Evolutionary conservation across 352 stramenopile genomes (phyloP).

Genomic region (Phytophthora litchii): DNA sequence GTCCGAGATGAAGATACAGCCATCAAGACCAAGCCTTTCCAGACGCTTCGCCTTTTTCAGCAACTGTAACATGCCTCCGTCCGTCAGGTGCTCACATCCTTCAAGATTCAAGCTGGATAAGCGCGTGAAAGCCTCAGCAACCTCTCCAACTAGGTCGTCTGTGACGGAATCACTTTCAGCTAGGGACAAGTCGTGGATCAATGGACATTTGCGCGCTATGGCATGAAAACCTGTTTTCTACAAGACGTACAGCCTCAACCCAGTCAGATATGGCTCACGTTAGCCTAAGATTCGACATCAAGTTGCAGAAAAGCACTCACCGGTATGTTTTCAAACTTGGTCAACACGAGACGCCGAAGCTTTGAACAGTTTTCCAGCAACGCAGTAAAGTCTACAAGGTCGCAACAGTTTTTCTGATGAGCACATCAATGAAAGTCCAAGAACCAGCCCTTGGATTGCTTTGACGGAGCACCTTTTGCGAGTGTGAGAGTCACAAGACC

Average conservation of each 20-base stretch:
- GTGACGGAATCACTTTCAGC: conserved; percentile 56
- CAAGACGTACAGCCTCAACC: conserved; percentile 10
- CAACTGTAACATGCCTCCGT: conserved; percentile 47
- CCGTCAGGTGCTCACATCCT: conserved; percentile 61
- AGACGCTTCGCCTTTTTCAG: conserved; percentile 47
- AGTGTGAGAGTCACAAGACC: conserved; percentile 36
- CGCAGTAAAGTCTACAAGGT: conserved; percentile 37
- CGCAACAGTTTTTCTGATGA: conserved; percentile 2
- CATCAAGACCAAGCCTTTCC: conserved; percentile 50
- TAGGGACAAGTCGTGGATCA: conserved; percentile 43
- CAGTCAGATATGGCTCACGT: conserved; percentile 12
- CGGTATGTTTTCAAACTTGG: conserved; percentile 41
- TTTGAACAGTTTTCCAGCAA: conserved; percentile 47
- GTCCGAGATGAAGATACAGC: conserved; percentile 52
- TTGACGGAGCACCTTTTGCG: conserved; percentile 35
- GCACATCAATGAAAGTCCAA: background rate
- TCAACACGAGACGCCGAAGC: conserved; percentile 48
- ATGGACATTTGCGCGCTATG: conserved; percentile 32
- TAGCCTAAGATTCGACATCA: background rate
- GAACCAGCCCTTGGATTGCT: background rate
- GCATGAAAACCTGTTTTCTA: conserved; percentile 59
- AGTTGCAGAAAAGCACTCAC: conserved; percentile 22
- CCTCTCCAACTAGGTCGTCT: conserved; percentile 50
- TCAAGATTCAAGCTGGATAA: conserved; percentile 54
- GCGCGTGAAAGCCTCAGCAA: conserved; percentile 40